phyloP scores from a whole-genome alignment of 176 grass and related monocot species.

The Musa beccarii region DNA sequence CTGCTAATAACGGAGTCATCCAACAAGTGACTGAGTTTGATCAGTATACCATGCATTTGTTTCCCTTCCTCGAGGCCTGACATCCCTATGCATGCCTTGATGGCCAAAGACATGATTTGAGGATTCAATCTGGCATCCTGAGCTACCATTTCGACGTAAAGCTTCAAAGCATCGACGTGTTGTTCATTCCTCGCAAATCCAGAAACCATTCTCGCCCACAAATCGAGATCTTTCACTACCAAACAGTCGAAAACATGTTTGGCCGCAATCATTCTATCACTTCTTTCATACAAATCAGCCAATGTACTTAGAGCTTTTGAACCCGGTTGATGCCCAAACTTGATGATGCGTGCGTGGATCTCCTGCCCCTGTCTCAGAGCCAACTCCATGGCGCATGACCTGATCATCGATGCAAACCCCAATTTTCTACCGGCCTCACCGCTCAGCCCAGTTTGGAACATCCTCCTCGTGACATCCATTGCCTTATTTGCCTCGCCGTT shows the following conservation, averaged over 20 bases:
- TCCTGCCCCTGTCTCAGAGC: conserved; percentile 16
- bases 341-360: conserved; percentile 22
- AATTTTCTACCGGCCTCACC: not conserved
- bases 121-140: conserved; percentile 10
- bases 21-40: not conserved
- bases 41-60: conserved; percentile 7
- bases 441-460: not conserved
- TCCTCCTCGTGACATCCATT: conserved; percentile 16
- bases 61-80: conserved; percentile 7
- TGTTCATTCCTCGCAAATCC: conserved; percentile 15
- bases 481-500: conserved; percentile 8
- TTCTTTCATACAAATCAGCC: conserved; percentile 13
- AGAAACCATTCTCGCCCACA: conserved; percentile 13
- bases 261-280: conserved; percentile 14
- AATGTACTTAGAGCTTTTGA: conserved; percentile 13
- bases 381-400: conserved; percentile 10
- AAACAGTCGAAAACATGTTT: conserved; percentile 13
- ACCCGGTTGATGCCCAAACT: conserved; percentile 3
- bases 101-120: not conserved
- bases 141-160: conserved; percentile 10
- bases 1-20: conserved; percentile 4
- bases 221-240: not conserved
- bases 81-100: conserved; percentile 14
- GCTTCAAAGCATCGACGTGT: not conserved
- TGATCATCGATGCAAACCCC: conserved; percentile 17